phyloP scores from a whole-genome alignment of 163 green algal species.

The Scenedesmus sp. region DNA sequence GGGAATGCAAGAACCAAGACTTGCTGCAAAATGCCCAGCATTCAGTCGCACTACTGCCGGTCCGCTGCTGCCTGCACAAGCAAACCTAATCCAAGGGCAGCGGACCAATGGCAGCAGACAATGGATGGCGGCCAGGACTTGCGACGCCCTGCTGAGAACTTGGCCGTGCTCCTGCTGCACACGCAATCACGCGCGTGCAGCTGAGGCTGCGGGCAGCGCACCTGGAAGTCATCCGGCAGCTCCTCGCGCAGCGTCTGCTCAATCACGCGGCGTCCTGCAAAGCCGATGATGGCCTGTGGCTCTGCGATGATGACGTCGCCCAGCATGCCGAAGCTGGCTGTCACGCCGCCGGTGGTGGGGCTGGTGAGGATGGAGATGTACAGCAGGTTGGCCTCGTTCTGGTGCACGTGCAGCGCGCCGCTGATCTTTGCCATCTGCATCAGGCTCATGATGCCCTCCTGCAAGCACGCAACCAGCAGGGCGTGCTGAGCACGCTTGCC shows the following conservation, averaged over 20 bases:
- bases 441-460: slow-evolving; percentile 63
- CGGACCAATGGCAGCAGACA: no score
- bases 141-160: no score
- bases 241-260: slow-evolving; percentile 80
- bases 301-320: slow-evolving; percentile 84
- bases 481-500: background rate
- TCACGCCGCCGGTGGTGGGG: slow-evolving; percentile 83
- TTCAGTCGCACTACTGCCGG: no score
- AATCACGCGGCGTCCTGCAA: slow-evolving; percentile 84
- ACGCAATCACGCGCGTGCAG: background rate
- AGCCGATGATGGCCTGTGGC: slow-evolving; percentile 83
- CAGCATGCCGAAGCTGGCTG: slow-evolving; percentile 83
- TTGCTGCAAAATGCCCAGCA: no score
- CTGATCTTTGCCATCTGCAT: slow-evolving; percentile 83
- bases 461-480: background rate
- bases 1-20: no score
- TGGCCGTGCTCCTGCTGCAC: no score
- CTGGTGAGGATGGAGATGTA: slow-evolving; percentile 83
- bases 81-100: no score
- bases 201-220: background rate
- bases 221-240: slow-evolving; percentile 80
- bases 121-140: no score
- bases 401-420: slow-evolving; percentile 77
- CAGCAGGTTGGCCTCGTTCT: slow-evolving; percentile 79
- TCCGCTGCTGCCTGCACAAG: no score